phyloP scores from a whole-genome alignment of 2,329 filamentous ascomycete species.

The Sclerotinia subarctica region DNA sequence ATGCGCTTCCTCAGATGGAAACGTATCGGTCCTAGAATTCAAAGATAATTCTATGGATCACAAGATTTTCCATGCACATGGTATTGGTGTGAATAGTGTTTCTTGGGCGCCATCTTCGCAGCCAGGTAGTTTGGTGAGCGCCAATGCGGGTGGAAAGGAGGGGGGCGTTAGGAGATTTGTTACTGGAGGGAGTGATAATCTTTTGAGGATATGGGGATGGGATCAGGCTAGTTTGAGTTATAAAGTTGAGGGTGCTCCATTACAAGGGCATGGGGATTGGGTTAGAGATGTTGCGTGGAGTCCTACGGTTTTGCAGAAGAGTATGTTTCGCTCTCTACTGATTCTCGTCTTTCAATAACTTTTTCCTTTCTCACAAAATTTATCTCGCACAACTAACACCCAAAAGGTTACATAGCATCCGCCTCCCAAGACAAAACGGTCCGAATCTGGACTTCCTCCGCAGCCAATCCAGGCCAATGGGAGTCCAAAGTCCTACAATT shows the following conservation, averaged over 20 bases:
- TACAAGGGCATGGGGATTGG: slow-evolving; percentile 90
- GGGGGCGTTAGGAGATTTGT: slow-evolving; percentile 78
- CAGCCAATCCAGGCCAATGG: slow-evolving; percentile 68
- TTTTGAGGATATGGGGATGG: slow-evolving; percentile 90
- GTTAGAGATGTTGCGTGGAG: slow-evolving; percentile 97
- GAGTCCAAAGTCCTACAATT: slow-evolving; percentile 81
- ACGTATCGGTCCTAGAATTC: slow-evolving; percentile 92
- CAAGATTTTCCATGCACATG: slow-evolving; percentile 86
- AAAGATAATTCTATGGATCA: slow-evolving; percentile 93
- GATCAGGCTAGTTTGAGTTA: slow-evolving; percentile 61
- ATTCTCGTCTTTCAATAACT: too few species aligned
- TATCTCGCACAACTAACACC: neutral
- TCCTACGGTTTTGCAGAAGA: slow-evolving; percentile 85
- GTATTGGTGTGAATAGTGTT: slow-evolving; percentile 91
- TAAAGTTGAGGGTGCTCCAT: slow-evolving; percentile 58
- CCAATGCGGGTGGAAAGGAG: slow-evolving; percentile 52
- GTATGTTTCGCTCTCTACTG: neutral
- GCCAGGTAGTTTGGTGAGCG: slow-evolving; percentile 77
- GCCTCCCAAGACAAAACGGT: slow-evolving; percentile 97
- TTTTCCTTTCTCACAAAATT: neutral
- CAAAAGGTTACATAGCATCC: slow-evolving; percentile 83
- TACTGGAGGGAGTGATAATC: slow-evolving; percentile 90
- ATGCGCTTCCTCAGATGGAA: slow-evolving; percentile 90
- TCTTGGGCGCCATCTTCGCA: slow-evolving; percentile 87
- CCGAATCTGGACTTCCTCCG: slow-evolving; percentile 87